Evolutionary conservation across 1,139 yeast species (phyloP), one percentile per base, ranked within the genome.

Genomic region (Saccharomycopsis hybrid): DNA sequence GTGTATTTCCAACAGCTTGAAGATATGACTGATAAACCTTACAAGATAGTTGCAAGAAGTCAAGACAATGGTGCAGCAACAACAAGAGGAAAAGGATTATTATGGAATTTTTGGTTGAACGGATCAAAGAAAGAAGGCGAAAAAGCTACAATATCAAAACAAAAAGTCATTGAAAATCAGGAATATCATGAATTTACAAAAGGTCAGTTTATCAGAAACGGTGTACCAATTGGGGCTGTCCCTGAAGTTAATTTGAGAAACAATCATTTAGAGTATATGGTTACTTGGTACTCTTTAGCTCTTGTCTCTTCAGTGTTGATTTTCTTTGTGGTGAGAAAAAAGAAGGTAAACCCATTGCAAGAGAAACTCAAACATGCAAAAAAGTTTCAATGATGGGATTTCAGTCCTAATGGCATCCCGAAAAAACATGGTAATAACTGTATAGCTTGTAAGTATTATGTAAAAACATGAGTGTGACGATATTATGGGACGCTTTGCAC

Each of bases 201-300:
- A 52, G 63, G 60, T 51, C 80, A 76, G 60, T 81, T 85, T 57
- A 70, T 79, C 50, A 76, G 74, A 50, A 82, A 86, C 18, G 99
- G 98, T 46, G 94, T 90, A 3, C 99, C 99, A 2, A 66, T 94
- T 29, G 98, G 96, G 1, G 80, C 84, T 49, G 69, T 74, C 4
- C 94, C 97, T 11, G 79, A 79, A 60, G 80, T 92, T 32, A 89
- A 82, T 56, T 76, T 88, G 62, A 78, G 85, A 57, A 94, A 92
- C 65, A 89, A 90, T 62, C 99, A 92, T 64, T 70, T 90, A 65
- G 96, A 92, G 65, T 92, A 92, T 64, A 70, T 92, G 60, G 78
- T 88, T 27, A 92, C 99, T 0, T 92, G 99, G 99, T 92, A 87
- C 64, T 96, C 95, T 0, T 76, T 89, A 41, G 80, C 89, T 1